These are phyloP conservation scores for Blepharisma stoltei DNA, from an alignment of 73 alveolate genomes.

Conservation along the genomic window DNA sequence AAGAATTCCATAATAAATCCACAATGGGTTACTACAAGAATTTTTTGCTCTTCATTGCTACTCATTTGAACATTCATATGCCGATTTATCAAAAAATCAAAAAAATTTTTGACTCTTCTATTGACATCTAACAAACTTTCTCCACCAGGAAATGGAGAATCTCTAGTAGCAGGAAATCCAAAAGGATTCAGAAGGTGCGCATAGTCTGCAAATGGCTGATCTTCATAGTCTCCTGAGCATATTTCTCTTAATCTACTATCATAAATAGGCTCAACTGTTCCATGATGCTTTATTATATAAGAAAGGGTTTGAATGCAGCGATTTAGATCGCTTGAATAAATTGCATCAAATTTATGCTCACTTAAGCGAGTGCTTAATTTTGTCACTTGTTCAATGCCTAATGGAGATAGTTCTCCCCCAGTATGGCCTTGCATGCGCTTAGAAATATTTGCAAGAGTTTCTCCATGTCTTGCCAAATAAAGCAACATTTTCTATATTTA, in stretches of 20 bases:
- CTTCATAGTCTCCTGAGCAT: constrained; percentile 57
- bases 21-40: constrained; percentile 61
- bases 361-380: constrained; percentile 38
- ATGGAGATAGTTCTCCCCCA: constrained; percentile 38
- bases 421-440: constrained; percentile 40
- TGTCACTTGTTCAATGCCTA: constrained; percentile 39
- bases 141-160: constrained; percentile 44
- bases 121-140: constrained; percentile 63
- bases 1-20: constrained; percentile 68
- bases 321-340: constrained; percentile 51
- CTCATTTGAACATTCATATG: neutral
- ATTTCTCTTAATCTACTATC: constrained; percentile 54
- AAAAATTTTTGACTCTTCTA: constrained; percentile 35
- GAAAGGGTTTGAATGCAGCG: constrained; percentile 48
- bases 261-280: neutral
- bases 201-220: neutral
- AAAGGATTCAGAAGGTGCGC: constrained; percentile 33
- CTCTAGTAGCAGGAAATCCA: constrained; percentile 41
- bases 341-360: constrained; percentile 40
- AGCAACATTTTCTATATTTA: too few species aligned
- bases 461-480: constrained; percentile 26
- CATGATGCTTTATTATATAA: neutral
- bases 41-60: neutral
- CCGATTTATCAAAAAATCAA: neutral
- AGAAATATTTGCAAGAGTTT: constrained; percentile 36